phyloP scores from a whole-genome alignment of 2,329 filamentous ascomycete genomes.

The Pseudodiploospora longispora region DNA sequence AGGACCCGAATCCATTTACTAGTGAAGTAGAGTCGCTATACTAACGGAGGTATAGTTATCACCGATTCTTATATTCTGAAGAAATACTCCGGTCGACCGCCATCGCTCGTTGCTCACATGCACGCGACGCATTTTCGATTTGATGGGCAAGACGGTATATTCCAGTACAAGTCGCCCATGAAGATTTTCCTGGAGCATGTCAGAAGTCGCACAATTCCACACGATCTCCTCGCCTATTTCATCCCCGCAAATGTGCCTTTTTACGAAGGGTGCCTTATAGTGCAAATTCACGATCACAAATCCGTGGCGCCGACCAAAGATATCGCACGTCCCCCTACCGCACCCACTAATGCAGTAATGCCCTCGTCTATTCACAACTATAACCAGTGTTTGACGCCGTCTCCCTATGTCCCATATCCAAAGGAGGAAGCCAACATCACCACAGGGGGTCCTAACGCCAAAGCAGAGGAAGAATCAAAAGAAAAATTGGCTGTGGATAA shows the following conservation, averaged over 20 bases:
- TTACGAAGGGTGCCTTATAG: constrained; percentile 92
- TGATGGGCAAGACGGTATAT: constrained; percentile 88
- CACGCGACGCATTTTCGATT: constrained; percentile 83
- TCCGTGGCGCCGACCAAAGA: constrained; percentile 54
- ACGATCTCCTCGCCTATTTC: constrained; percentile 79
- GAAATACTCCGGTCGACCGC: constrained; percentile 66
- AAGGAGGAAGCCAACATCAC: constrained; percentile 40
- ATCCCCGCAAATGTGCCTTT: constrained; percentile 65
- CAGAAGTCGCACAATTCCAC: constrained; percentile 67
- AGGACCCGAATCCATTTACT: neutral
- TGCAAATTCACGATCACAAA: constrained; percentile 86
- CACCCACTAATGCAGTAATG: constrained; percentile 49
- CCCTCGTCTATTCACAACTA: constrained; percentile 89
- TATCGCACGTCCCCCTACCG: constrained; percentile 39
- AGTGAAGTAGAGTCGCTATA: neutral
- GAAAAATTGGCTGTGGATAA: constrained; percentile 24
- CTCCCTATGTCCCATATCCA: constrained; percentile 72
- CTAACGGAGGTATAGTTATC: constrained; percentile 47
- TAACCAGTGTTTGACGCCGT: constrained; percentile 83
- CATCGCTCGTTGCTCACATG: constrained; percentile 80
- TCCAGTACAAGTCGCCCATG: constrained; percentile 90
- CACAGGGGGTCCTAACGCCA: constrained; percentile 14
- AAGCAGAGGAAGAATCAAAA: constrained; percentile 29
- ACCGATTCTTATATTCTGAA: constrained; percentile 72
- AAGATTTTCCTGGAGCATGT: constrained; percentile 71